A percentile compares a stretch with the other conserved stretches of the same genome.
Evolutionary conservation across 352 stramenopile species (phyloP).

Genomic region (Plasmopara viticola): DNA sequence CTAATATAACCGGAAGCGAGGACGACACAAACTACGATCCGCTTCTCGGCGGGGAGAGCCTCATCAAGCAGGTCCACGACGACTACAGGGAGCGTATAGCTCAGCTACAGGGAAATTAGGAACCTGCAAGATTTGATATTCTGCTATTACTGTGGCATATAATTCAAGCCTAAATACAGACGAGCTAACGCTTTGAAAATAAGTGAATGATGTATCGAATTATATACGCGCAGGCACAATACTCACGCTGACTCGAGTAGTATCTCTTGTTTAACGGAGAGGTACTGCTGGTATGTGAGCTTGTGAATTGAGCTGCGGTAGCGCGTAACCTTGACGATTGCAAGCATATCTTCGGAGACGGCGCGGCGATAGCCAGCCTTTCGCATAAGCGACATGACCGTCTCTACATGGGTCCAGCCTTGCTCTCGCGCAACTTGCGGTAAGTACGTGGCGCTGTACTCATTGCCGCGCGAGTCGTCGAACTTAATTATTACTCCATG

Average conservation of each 20-base stretch:
- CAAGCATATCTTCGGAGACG: slow-evolving; percentile 51
- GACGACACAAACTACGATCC: slow-evolving; percentile 37
- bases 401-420: slow-evolving; percentile 62
- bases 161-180: no score
- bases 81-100: slow-evolving; percentile 70
- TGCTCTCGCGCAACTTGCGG: slow-evolving; percentile 73
- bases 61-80: slow-evolving; percentile 69
- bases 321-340: slow-evolving; percentile 62
- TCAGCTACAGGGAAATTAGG: slow-evolving; percentile 22
- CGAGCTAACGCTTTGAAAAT: no score
- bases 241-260: slow-evolving; percentile 18
- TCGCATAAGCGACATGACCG: slow-evolving; percentile 69
- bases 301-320: slow-evolving; percentile 82
- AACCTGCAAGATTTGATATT: no score
- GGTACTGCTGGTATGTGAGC: slow-evolving; percentile 75
- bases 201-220: no score
- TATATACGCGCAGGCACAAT: not conserved
- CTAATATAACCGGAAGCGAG: slow-evolving; percentile 2
- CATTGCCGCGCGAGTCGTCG: slow-evolving; percentile 34
- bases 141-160: no score
- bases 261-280: slow-evolving; percentile 51
- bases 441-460: slow-evolving; percentile 74
- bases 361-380: slow-evolving; percentile 67
- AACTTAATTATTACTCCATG: slow-evolving; percentile 82
- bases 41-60: slow-evolving; percentile 48